Evolutionary conservation across 805 yeast species (phyloP).

Genomic region (Zygoascus flipseniorum): DNA sequence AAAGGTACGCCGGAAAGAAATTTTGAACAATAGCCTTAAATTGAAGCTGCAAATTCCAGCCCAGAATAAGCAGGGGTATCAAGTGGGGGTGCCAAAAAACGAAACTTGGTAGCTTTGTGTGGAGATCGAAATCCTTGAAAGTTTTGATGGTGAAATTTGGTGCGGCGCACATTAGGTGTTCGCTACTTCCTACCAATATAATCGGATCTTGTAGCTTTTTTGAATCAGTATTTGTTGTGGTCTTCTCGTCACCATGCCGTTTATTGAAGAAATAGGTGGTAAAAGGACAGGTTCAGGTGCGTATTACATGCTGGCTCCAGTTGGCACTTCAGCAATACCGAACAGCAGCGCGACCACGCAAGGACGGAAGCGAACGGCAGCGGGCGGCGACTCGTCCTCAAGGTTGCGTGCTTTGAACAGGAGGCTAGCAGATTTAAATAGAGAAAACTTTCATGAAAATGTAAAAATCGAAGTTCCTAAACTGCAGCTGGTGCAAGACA

Average conservation of each 20-base stretch:
- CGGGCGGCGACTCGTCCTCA: constrained; percentile 7
- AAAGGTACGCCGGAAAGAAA: background rate
- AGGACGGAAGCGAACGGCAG: background rate
- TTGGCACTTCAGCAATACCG: background rate
- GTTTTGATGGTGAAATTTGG: background rate
- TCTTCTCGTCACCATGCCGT: background rate
- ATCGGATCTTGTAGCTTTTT: too few species aligned
- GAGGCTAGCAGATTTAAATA: constrained; percentile 26
- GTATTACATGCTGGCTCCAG: background rate
- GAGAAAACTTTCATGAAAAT: constrained; percentile 30
- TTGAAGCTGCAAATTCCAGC: background rate
- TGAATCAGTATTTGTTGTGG: too few species aligned
- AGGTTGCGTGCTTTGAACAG: constrained; percentile 16
- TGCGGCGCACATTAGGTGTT: background rate
- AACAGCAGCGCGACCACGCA: background rate
- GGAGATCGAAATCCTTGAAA: background rate
- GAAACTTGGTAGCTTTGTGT: background rate
- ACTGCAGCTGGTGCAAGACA: constrained; percentile 2
- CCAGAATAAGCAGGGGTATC: too few species aligned
- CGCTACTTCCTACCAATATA: background rate
- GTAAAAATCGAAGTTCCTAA: constrained; percentile 28
- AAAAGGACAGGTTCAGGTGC: background rate
- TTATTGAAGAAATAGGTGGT: constrained; percentile 6
- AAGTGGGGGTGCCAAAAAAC: background rate
- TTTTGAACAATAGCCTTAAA: background rate